Percentiles rank a stretch among this genome's conserved stretches.
Conservation (phyloP, 2,329 filamentous ascomycete species). For the Karstenula rhodostoma region DNA sequence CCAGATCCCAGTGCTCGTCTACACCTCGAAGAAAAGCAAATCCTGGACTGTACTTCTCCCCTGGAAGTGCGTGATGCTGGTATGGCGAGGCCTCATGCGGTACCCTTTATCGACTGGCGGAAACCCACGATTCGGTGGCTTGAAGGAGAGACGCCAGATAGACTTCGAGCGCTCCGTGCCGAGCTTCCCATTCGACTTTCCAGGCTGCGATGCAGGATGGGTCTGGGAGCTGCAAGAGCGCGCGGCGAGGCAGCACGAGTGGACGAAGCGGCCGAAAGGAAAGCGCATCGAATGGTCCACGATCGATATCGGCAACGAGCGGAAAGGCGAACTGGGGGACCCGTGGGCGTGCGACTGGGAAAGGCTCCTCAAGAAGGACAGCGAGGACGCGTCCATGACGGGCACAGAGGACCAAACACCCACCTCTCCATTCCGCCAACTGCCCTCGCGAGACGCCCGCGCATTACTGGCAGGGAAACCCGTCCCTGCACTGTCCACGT, state of each 20-base stretch:
- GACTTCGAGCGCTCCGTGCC: slow-evolving; percentile 79
- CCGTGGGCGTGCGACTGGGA: slow-evolving; percentile 89
- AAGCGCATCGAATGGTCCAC: slow-evolving; percentile 80
- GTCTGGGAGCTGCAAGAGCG: slow-evolving; percentile 78
- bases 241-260: slow-evolving; percentile 66
- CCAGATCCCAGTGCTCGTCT: slow-evolving; percentile 77
- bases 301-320: slow-evolving; percentile 75
- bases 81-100: slow-evolving; percentile 89
- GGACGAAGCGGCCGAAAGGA: slow-evolving; percentile 81
- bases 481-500: slow-evolving; percentile 8
- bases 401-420: slow-evolving; percentile 17
- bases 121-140: slow-evolving; percentile 82
- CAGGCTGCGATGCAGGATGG: slow-evolving; percentile 79
- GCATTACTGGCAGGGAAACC: slow-evolving; percentile 20
- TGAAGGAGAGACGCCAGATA: slow-evolving; percentile 81
- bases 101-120: slow-evolving; percentile 80
- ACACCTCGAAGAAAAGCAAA: slow-evolving; percentile 64
- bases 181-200: slow-evolving; percentile 88
- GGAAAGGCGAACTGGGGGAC: slow-evolving; percentile 81
- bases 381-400: slow-evolving; percentile 2
- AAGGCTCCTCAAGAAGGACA: slow-evolving; percentile 59
- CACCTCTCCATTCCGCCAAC: slow-evolving; percentile 34
- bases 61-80: slow-evolving; percentile 84
- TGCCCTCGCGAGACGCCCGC: slow-evolving; percentile 41
- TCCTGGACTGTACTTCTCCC: slow-evolving; percentile 87